phyloP scores from a whole-genome alignment of 805 yeast genomes.

The Lipomyces yamanashiensis region DNA sequence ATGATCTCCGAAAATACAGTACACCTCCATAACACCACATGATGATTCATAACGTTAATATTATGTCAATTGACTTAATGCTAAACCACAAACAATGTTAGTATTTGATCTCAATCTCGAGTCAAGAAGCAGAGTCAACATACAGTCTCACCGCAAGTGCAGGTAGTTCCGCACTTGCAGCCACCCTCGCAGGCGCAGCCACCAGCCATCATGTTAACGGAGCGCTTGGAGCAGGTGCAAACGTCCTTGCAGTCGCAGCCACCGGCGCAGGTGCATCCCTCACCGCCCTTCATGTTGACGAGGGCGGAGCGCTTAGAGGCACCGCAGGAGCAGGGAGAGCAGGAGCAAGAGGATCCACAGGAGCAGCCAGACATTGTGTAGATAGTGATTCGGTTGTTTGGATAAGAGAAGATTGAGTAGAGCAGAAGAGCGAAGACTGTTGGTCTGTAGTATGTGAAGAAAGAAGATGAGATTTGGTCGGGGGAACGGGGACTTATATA shows the following conservation, averaged over 20 bases:
- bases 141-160: constrained; percentile 28
- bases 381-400: background rate
- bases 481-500: no score
- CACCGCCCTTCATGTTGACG: constrained; percentile 23
- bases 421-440: background rate
- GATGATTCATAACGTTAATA: background rate
- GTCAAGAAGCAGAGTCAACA: background rate
- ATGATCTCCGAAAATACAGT: background rate
- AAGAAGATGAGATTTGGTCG: no score
- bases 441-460: background rate
- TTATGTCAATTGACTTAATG: background rate
- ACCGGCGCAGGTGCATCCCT: constrained; percentile 24
- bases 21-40: background rate
- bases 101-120: background rate
- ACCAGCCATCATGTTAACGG: constrained; percentile 26
- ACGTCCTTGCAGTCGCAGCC: constrained; percentile 19
- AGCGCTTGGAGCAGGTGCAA: constrained; percentile 24
- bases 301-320: constrained; percentile 7
- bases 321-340: constrained; percentile 21
- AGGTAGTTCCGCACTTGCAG: constrained; percentile 25
- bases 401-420: background rate
- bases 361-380: constrained; percentile 18
- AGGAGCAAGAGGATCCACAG: constrained; percentile 25
- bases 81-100: background rate
- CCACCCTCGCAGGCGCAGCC: constrained; percentile 26